These are phyloP conservation scores for Pestalotiopsis sp. DNA, from an alignment of 2,329 filamentous ascomycete species.

Conservation along the genomic window DNA sequence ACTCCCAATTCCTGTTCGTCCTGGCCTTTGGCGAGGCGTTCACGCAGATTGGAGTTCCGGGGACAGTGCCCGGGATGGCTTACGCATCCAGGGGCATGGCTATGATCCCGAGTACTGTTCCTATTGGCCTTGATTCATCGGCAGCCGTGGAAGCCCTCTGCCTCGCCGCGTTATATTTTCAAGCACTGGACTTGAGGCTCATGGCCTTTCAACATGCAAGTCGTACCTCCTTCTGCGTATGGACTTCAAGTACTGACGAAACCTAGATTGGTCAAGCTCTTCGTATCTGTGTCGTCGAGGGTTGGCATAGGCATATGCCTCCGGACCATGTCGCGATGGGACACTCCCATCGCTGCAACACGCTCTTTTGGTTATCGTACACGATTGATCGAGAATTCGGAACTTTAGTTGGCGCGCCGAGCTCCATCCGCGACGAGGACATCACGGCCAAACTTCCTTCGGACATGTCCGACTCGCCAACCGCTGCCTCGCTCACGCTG, in stretches of 20 bases:
- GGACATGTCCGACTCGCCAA: neutral
- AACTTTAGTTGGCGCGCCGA: neutral
- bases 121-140: neutral
- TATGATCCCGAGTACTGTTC: neutral
- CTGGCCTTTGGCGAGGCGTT: slow-evolving; percentile 7
- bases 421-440: neutral
- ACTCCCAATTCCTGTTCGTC: neutral
- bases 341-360: neutral
- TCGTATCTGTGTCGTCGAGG: neutral
- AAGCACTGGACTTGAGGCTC: slow-evolving; percentile 1
- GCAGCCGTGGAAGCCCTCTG: neutral
- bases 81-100: neutral
- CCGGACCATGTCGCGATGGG: neutral
- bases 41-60: neutral
- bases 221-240: neutral
- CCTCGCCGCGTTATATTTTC: neutral
- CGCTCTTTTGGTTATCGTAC: neutral
- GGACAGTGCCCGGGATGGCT: neutral
- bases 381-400: neutral
- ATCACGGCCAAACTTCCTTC: neutral
- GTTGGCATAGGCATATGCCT: neutral
- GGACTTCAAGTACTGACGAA: too few relatives aligned
- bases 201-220: neutral
- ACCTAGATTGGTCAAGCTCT: neutral
- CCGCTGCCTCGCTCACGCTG: neutral